phyloP scores from a whole-genome alignment of 129 eudicot genomes.

The Lonicera japonica region DNA sequence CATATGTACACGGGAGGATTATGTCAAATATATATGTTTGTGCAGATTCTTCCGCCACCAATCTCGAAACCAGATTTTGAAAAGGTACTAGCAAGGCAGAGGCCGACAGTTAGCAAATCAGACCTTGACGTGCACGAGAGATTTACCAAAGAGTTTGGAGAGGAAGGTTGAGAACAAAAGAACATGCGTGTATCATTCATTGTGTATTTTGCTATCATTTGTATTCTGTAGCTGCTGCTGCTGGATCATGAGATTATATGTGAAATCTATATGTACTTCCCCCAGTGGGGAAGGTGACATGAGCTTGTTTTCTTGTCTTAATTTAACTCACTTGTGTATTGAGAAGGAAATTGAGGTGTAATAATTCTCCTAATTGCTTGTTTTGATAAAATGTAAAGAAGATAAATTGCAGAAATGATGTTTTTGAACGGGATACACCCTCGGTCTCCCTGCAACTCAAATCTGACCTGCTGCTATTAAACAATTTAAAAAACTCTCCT shows the following conservation, averaged over 20 bases:
- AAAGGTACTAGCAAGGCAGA: slow-evolving; percentile 83
- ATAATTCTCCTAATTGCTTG: slow-evolving; percentile 5
- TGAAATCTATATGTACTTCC: slow-evolving; percentile 31
- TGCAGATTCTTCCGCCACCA: slow-evolving; percentile 96
- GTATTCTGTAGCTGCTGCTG: slow-evolving; percentile 8
- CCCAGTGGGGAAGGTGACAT: slow-evolving; percentile 10
- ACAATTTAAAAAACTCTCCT: too few species aligned
- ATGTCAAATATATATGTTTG: too few species aligned
- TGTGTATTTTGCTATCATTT: slow-evolving; percentile 11
- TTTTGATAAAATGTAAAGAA: slow-evolving; percentile 17
- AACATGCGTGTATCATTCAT: neutral
- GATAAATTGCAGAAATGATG: too few species aligned
- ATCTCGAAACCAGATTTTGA: slow-evolving; percentile 76
- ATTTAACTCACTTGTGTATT: slow-evolving; percentile 9
- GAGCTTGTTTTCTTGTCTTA: neutral
- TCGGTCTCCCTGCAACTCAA: too few species aligned
- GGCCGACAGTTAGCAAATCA: slow-evolving; percentile 94
- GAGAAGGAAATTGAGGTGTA: slow-evolving; percentile 17
- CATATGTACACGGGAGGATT: neutral
- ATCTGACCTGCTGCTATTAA: too few species aligned
- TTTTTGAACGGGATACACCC: too few species aligned
- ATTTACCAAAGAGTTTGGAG: slow-evolving; percentile 94
- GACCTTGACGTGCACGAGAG: slow-evolving; percentile 95
- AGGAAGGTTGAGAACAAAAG: slow-evolving; percentile 70
- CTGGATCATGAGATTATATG: slow-evolving; percentile 7